phyloP scores from a whole-genome alignment of 139 green algal species.

The Zygnema circumcarinatum region DNA sequence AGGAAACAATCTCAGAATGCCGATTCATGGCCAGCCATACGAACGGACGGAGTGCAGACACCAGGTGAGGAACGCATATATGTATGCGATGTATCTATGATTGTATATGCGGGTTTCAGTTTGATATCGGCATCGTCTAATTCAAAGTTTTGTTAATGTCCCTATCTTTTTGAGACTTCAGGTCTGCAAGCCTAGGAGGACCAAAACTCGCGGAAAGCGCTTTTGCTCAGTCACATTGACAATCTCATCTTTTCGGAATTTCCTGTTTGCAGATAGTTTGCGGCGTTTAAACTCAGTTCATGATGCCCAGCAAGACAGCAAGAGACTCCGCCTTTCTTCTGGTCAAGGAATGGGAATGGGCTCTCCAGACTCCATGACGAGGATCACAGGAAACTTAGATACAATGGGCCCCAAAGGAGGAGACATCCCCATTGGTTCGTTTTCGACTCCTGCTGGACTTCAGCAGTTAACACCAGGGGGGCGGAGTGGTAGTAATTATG shows the following conservation, averaged over 20 bases:
- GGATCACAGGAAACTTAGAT: background rate
- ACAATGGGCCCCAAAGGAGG: background rate
- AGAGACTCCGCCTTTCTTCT: background rate
- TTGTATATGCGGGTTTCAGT: too few relatives aligned
- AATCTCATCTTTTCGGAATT: too few relatives aligned
- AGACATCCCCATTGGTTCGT: background rate
- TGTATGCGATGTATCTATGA: too few relatives aligned
- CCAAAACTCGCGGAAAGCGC: too few relatives aligned
- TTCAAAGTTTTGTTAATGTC: too few relatives aligned
- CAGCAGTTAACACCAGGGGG: background rate
- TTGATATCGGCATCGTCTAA: too few relatives aligned
- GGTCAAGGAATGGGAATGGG: background rate
- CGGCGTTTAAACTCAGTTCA: too few relatives aligned
- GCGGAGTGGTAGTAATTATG: background rate
- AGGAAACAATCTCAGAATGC: conserved; percentile 46
- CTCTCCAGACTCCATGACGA: background rate
- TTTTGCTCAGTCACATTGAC: too few relatives aligned
- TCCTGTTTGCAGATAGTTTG: too few relatives aligned
- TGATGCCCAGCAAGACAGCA: background rate
- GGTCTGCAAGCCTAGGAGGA: too few relatives aligned
- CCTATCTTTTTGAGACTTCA: too few relatives aligned
- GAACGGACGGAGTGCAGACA: background rate
- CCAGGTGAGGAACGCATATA: too few relatives aligned
- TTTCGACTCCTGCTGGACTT: background rate
- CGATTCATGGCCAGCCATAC: background rate